These are phyloP conservation scores for Clitopilus passeckerianus DNA, from an alignment of 768 basidiomycete genomes.

Conservation along the genomic window DNA sequence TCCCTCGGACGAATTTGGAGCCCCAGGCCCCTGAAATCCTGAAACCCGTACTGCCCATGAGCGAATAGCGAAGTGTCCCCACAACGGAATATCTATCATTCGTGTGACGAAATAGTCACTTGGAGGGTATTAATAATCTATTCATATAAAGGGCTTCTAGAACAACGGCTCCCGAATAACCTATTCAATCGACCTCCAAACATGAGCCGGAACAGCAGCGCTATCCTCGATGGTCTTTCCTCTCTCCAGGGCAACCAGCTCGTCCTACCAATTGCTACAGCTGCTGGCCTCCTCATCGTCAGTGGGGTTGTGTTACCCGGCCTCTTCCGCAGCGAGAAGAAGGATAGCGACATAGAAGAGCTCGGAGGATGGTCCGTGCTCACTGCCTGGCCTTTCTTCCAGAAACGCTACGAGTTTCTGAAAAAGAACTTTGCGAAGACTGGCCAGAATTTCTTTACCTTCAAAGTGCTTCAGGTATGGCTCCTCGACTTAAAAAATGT, in stretches of 20 bases:
- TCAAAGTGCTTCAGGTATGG: conserved; percentile 22
- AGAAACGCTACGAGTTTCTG: conserved; percentile 24
- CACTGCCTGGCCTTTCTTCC: conserved; percentile 27
- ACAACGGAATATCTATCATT: background rate
- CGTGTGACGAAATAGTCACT: background rate
- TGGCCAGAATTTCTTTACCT: conserved; percentile 19
- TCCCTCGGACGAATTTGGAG: background rate
- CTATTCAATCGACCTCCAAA: background rate
- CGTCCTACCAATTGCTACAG: background rate
- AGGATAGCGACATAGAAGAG: conserved; percentile 3
- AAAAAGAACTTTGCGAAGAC: conserved; percentile 18
- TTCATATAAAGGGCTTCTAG: background rate
- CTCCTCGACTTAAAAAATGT: too few species aligned
- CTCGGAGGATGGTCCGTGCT: conserved; percentile 22
- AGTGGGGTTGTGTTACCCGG: background rate
- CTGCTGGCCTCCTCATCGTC: background rate
- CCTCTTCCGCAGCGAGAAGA: background rate
- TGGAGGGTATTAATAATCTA: background rate
- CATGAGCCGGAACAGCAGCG: background rate
- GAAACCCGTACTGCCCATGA: background rate
- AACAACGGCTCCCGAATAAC: background rate
- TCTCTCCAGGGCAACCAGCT: background rate
- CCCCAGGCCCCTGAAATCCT: background rate
- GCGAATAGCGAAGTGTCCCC: too few species aligned
- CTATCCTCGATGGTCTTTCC: background rate